These are phyloP conservation scores for Dispira simplex DNA, from an alignment of 192 early-diverging fungal genomes.

Conservation along the genomic window DNA sequence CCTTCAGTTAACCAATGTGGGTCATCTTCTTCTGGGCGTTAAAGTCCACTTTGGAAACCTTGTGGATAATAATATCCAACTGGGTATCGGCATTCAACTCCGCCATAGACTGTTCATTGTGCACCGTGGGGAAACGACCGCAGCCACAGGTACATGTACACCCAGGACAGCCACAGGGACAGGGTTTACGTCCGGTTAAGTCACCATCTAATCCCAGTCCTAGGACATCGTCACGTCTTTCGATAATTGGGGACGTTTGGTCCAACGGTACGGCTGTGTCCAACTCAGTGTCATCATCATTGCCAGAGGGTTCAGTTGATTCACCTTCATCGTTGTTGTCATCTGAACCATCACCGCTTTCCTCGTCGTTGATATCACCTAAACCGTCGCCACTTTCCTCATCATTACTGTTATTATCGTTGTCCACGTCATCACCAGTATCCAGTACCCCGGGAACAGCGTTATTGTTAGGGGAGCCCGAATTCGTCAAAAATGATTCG, in stretches of 20 bases:
- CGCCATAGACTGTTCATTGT: neutral
- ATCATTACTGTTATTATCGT: too few species aligned
- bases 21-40: neutral
- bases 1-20: neutral
- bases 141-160: conserved; percentile 11
- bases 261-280: too few species aligned
- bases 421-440: too few species aligned
- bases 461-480: too few species aligned
- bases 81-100: conserved; percentile 3
- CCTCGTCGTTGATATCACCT: too few species aligned
- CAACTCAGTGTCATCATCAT: too few species aligned
- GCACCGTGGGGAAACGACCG: neutral
- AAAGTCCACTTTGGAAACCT: conserved; percentile 4
- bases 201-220: neutral
- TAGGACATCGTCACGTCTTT: neutral
- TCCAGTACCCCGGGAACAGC: too few species aligned
- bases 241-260: neutral
- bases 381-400: too few species aligned
- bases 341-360: too few species aligned
- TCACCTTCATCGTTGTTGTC: too few species aligned
- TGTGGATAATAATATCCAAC: conserved; percentile 11
- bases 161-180: conserved; percentile 1
- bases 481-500: too few species aligned
- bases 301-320: too few species aligned
- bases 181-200: neutral